Base-by-base conservation (phyloP, 805 yeast species). In the Saturnispora sekii region DNA sequence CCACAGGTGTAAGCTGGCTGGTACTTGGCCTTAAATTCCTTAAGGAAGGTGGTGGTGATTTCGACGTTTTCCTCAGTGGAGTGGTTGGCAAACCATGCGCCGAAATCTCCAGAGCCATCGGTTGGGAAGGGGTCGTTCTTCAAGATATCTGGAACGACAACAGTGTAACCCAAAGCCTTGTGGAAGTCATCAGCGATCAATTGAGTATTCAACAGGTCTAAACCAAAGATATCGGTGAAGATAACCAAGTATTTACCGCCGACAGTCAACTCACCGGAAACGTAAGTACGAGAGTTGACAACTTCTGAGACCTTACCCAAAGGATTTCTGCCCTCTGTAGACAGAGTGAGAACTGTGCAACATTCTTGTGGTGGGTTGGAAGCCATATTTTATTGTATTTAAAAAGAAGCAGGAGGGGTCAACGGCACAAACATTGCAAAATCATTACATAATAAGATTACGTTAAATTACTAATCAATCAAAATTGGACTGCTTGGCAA, bases 71-170 rank as follows among this genome's bases (percentile, higher is more conserved):
- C 59, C n/a, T 69, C 77, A 35, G 56, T 58, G n/a, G 61, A 47
- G 43, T 60, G 63, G 4, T 46, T 44, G 2, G 40, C 31, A 6
- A 58, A 41, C 94, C 95, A 87, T 0, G 54, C 58, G 2, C 41
- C 47, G 15, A 66, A 53, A 29, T 49, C 53, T 2, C 10, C 35
- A 6, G 48, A 34, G 14, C 35, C 34, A 21, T 38, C 54, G 4
- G 51, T 55, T 18, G 69, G 70, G 34, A 69, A 68, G 39, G 76
- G 71, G 41, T 73, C 80, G 32, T 74, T 76, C 28, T 73, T 62
- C 53, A 85, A 70, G 48, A 84, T 69, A 61, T 87, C 96, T n/a
- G 95, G 95, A 31, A 81, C 64, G 39, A 81, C 67, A 1, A 82
- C 89, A 37, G 72, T 74, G 65, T 72, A 85, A 18, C 86, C 85